phyloP scores from a whole-genome alignment of 2,329 filamentous ascomycete genomes.

The Exophiala dermatitidis region DNA sequence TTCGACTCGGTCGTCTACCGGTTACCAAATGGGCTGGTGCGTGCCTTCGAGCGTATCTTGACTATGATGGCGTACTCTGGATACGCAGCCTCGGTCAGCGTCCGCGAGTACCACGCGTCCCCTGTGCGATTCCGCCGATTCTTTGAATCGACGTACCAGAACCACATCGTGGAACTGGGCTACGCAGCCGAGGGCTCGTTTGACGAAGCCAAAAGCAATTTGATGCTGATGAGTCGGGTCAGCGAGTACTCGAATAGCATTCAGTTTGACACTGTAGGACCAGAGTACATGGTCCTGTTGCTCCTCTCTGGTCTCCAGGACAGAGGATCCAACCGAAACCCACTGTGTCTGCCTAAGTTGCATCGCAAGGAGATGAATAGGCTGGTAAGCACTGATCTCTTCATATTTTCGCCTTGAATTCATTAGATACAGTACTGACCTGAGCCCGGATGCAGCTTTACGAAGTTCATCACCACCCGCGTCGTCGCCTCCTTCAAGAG shows the following conservation, averaged over 20 bases:
- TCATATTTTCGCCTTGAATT: neutral
- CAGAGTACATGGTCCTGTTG: conserved; percentile 1
- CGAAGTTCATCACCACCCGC: neutral
- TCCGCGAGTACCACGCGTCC: neutral
- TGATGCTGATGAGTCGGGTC: conserved; percentile 4
- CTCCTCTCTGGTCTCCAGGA: neutral
- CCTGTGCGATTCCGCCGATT: neutral
- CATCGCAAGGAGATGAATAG: neutral
- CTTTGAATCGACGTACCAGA: neutral
- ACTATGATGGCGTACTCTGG: conserved; percentile 1
- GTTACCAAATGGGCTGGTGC: conserved; percentile 1
- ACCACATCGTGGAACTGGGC: conserved; percentile 1
- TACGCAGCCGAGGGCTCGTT: neutral
- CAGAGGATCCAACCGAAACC: neutral
- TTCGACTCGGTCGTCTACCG: neutral
- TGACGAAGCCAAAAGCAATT: neutral
- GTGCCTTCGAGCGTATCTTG: neutral
- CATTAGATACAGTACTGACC: neutral
- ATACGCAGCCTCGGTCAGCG: neutral
- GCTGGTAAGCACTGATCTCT: neutral
- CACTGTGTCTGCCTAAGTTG: neutral
- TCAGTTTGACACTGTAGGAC: conserved; percentile 1
- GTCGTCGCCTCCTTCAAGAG: conserved; percentile 1
- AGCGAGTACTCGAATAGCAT: conserved; percentile 1
- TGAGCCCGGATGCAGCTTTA: neutral